Evolutionary conservation across 2,329 filamentous ascomycete species (phyloP).

Genomic region (Exophiala mesophila): DNA sequence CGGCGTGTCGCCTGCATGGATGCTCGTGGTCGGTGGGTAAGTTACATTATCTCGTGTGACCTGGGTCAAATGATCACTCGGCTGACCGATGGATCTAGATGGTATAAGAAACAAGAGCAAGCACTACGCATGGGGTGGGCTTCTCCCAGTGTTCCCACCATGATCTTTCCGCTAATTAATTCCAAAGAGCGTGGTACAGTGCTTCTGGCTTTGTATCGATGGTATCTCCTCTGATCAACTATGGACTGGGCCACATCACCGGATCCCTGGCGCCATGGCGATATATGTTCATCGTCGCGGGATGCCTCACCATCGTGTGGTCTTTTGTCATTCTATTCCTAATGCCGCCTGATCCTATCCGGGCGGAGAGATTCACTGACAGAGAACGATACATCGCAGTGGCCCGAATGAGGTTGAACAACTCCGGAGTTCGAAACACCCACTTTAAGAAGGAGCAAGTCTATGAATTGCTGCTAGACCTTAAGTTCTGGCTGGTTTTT

Average conservation of each 20-base stretch:
- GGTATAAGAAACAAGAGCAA: slow-evolving; percentile 63
- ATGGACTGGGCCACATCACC: slow-evolving; percentile 60
- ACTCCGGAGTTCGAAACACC: slow-evolving; percentile 59
- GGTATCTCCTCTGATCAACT: slow-evolving; percentile 54
- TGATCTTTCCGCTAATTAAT: background rate
- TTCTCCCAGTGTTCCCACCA: background rate
- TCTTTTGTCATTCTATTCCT: slow-evolving; percentile 61
- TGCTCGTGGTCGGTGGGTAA: slow-evolving; percentile 53
- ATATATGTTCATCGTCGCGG: slow-evolving; percentile 65
- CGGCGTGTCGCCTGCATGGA: slow-evolving; percentile 61
- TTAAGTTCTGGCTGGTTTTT: slow-evolving; percentile 59
- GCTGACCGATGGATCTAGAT: slow-evolving; percentile 27
- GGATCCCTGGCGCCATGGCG: slow-evolving; percentile 53
- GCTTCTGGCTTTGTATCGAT: slow-evolving; percentile 40
- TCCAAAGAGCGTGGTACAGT: slow-evolving; percentile 56
- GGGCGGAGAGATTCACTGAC: slow-evolving; percentile 62
- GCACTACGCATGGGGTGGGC: slow-evolving; percentile 51
- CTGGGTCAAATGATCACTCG: no score
- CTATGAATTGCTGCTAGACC: slow-evolving; percentile 52
- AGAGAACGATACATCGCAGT: slow-evolving; percentile 61
- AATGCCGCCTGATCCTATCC: slow-evolving; percentile 58
- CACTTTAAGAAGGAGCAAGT: slow-evolving; percentile 57
- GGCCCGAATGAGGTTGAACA: slow-evolving; percentile 56
- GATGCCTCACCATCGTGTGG: slow-evolving; percentile 53
- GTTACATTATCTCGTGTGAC: background rate